Evolutionary conservation across 1,284 basidiomycete species (phyloP), one percentile per base, ranked within the genome.

Genomic region (Ceratobasidium sp.): DNA sequence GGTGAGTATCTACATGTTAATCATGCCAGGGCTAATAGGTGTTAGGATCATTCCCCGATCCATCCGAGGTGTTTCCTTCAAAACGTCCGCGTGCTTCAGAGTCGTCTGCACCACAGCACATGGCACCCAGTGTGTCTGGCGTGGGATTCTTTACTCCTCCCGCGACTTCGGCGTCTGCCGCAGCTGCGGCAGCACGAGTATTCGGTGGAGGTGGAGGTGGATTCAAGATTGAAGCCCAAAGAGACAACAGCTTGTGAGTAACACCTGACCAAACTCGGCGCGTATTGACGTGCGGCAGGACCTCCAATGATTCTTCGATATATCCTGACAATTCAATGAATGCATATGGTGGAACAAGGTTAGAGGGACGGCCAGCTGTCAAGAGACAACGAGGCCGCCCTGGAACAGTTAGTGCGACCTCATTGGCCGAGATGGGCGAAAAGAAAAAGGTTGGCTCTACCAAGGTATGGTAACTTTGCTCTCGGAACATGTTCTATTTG

Each of bases 1-100:
- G 94, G 95, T 93, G 73, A 73, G 84, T 82, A 29, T 1, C 29
- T 68, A 40, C 20, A 58, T 12, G 15, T 22, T 60, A 25, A 45
- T 8, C 45, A 6, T 47, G 13, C 17, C n/a, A 68, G 6, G 53
- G 27, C 22, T 29, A 12, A n/a, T 32, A 49, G 25, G 29, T 65
- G 25, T 49, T 35, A 40, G 58, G 22, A 27, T 20, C 15, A 32
- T 65, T 55, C 35, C 38, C 29, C 20, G 27, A 65, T 53, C 42
- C 27, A n/a, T 43, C 43, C 10, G 57, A 49, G 13, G 57, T 40
- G 10, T 64, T 55, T 31, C 31, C 68, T 76, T 75, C 76, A 31
- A 71, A 73, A 6, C 73, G 75, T 20, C 75, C 76, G 1, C 35
- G 74, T 13, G 31, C 68, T 1, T 29, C 68, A 0, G 57, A 77